These are phyloP conservation scores for Luvunga scandens DNA, from an alignment of 345 rosid genomes.

Conservation along the genomic window DNA sequence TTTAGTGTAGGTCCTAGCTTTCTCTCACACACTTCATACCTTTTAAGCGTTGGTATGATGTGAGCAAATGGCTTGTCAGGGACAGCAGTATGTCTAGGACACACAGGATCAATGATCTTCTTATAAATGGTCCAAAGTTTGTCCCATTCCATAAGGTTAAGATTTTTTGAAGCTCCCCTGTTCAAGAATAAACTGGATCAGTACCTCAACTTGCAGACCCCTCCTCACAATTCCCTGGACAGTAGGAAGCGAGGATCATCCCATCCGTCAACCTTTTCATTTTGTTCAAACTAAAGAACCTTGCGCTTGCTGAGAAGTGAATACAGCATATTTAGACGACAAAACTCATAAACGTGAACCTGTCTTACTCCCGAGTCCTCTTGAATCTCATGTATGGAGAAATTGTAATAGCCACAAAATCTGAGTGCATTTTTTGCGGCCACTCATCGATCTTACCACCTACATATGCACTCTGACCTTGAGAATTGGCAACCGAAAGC, in stretches of 20 bases:
- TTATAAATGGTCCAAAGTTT: conserved; percentile 94
- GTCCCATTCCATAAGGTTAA: conserved; percentile 98
- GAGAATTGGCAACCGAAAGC: neutral
- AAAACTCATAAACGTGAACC: conserved; percentile 68
- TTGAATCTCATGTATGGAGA: conserved; percentile 74
- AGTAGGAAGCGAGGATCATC: conserved; percentile 90
- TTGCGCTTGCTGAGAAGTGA: conserved; percentile 89
- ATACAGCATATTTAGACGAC: conserved; percentile 76
- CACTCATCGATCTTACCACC: neutral
- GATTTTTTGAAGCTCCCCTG: conserved; percentile 95
- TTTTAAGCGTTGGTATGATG: conserved; percentile 80
- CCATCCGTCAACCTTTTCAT: conserved; percentile 84
- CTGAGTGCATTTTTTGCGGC: conserved; percentile 49
- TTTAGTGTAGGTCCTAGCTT: conserved; percentile 76
- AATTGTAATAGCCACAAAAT: conserved; percentile 70
- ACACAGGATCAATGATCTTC: conserved; percentile 90
- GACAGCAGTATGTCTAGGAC: conserved; percentile 93
- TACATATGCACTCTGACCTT: neutral
- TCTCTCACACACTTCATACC: conserved; percentile 87
- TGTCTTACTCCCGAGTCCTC: conserved; percentile 69
- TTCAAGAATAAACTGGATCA: conserved; percentile 83
- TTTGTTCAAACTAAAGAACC: conserved; percentile 85
- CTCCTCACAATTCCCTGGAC: conserved; percentile 90
- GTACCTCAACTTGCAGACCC: conserved; percentile 77
- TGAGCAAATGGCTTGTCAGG: conserved; percentile 77